Conservation (phyloP, 306 rosid species). For the Acacia confusa region DNA sequence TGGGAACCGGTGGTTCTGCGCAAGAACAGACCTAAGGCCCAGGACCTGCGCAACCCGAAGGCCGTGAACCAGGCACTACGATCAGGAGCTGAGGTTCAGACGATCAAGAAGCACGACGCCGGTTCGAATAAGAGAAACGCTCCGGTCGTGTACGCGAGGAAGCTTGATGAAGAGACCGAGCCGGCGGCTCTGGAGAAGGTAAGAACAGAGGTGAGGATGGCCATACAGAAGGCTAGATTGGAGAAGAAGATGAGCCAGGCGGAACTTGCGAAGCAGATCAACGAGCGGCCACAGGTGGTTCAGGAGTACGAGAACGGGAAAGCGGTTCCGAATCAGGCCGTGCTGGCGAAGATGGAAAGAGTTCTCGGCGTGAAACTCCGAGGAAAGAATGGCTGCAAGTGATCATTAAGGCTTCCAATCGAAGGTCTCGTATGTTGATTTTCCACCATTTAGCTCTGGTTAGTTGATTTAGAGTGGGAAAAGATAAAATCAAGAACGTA, state of each 20-base stretch:
- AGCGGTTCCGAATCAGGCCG: conserved; percentile 73
- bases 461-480: background rate
- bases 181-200: conserved; percentile 70
- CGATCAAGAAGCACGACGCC: conserved; percentile 64
- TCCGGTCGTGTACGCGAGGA: conserved; percentile 52
- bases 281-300: conserved; percentile 74
- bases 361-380: conserved; percentile 75
- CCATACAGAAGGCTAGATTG: conserved; percentile 79
- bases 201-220: conserved; percentile 53
- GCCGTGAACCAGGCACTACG: conserved; percentile 77
- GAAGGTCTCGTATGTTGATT: too few relatives aligned
- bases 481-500: too few relatives aligned
- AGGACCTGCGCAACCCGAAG: conserved; percentile 62
- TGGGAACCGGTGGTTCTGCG: conserved; percentile 78
- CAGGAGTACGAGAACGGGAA: conserved; percentile 88
- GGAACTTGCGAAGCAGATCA: conserved; percentile 75
- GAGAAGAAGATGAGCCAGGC: conserved; percentile 82
- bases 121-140: conserved; percentile 60
- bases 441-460: background rate
- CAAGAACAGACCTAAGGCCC: conserved; percentile 60
- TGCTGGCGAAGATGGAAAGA: conserved; percentile 76
- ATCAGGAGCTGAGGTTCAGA: conserved; percentile 55
- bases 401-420: background rate
- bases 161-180: conserved; percentile 73
- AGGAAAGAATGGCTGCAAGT: conserved; percentile 66